Conservation (phyloP, 2,329 filamentous ascomycete genomes). For the Trichoderma oligosporum region DNA sequence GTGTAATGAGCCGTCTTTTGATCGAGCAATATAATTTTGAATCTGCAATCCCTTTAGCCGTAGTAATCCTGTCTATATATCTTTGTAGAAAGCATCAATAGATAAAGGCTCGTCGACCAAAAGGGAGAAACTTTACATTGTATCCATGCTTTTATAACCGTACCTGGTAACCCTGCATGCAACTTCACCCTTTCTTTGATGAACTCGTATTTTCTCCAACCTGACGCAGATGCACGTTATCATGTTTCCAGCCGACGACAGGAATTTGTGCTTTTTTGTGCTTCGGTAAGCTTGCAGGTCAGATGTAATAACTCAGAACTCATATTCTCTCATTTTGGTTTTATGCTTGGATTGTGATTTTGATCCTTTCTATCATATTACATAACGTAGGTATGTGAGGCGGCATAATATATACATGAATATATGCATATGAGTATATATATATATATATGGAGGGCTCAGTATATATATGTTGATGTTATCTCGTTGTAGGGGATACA, state of each 20-base stretch:
- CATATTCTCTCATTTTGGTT: neutral
- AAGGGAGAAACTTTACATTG: too few relatives aligned
- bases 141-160: too few relatives aligned
- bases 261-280: too few relatives aligned
- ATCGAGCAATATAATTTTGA: too few relatives aligned
- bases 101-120: too few relatives aligned
- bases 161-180: neutral
- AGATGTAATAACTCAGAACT: constrained; percentile 11
- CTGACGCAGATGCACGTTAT: too few relatives aligned
- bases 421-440: neutral
- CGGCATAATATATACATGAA: neutral
- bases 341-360: neutral
- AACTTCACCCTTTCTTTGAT: neutral
- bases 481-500: neutral
- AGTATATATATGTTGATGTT: neutral
- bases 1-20: too few relatives aligned
- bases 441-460: neutral
- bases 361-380: neutral
- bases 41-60: too few relatives aligned
- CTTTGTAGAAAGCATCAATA: too few relatives aligned
- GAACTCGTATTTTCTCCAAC: too few relatives aligned
- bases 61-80: too few relatives aligned
- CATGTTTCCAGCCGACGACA: too few relatives aligned
- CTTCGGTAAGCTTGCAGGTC: neutral
- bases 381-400: neutral